Base-by-base conservation (phyloP, 73 alveolate species). In the Paramecium bursaria region DNA sequence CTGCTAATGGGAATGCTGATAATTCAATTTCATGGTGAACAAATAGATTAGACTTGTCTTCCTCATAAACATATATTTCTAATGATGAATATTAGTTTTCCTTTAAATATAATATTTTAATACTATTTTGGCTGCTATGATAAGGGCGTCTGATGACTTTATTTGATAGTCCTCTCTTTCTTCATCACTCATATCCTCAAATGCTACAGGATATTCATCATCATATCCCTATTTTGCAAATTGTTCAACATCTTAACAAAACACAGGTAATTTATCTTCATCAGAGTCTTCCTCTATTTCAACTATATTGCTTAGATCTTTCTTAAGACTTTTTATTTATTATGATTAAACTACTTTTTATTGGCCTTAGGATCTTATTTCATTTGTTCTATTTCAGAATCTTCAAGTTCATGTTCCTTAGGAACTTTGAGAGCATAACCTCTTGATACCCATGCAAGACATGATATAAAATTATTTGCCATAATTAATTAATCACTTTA, bases 11-110 rank as follows among this genome's bases (percentile, higher is more conserved):
- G 74, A 91, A 97, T 13, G 99, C 93, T 11, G 98, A 80, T 21
- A 95, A 88, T 80, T 90, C 90, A 46, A 97, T 95, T 31, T 97
- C 99, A 76, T 97, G 99, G 74, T 97, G 99, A 35, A 97, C 99
- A 73, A 89, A 97, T 54, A 97, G 77, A 86, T 95, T 92, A 55
- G 94, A 86, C 46, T 94, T 91, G 73, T 94, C 91, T 85, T 97
- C 98, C 50, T 95, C 99, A 85, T 94, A 97, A 19, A 97, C 79
- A 86, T 92, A 95, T 11, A 97, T 95, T 86, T 97, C 98, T 22
- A 97, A 88, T 50, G 92, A 91, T 22, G 98, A 92, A 88, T 91
- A 97, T 52, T 97, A 98, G 53, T 92, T 94, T 75, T 97, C 86
- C 98, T 54, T 97, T 95, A 46, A 31, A 26, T 49, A 51, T 9